These are phyloP conservation scores for Adansonia madagascariensis DNA, from an alignment of 441 rosid genomes.

Conservation along the genomic window DNA sequence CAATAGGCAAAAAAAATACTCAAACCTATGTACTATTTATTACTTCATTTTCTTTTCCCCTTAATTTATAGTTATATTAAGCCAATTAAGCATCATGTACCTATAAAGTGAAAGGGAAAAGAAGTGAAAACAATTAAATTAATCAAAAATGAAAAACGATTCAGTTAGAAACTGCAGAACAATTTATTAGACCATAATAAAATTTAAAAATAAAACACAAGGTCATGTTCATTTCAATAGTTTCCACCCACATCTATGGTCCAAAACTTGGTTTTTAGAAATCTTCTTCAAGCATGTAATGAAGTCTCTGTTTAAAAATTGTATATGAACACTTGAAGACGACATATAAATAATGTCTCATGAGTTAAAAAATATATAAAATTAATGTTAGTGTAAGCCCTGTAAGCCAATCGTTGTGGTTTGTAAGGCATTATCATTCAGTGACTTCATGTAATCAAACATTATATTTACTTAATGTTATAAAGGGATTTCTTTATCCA, in stretches of 20 bases:
- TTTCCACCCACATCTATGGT: neutral
- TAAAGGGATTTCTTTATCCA: no score
- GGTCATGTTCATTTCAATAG: neutral
- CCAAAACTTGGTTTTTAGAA: neutral
- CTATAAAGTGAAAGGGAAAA: conserved; percentile 40
- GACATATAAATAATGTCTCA: neutral
- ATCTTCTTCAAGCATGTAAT: conserved; percentile 13
- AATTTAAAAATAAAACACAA: no score
- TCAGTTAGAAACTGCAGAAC: neutral
- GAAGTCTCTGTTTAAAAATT: neutral
- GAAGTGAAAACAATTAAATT: neutral
- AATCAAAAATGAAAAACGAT: neutral
- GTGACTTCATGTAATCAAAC: no score
- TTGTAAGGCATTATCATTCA: no score
- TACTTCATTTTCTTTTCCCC: conserved; percentile 62
- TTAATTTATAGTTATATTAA: conserved; percentile 75
- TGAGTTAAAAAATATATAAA: neutral
- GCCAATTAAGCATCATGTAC: conserved; percentile 94
- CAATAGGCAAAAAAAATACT: no score
- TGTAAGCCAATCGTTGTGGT: no score
- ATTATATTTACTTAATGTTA: no score
- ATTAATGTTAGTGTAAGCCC: no score
- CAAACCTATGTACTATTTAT: no score
- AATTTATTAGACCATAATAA: no score
- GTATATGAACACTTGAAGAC: neutral